Evolutionary conservation across 495 filamentous ascomycete species (phyloP).

Genomic region (Penicillium maclennaniae): DNA sequence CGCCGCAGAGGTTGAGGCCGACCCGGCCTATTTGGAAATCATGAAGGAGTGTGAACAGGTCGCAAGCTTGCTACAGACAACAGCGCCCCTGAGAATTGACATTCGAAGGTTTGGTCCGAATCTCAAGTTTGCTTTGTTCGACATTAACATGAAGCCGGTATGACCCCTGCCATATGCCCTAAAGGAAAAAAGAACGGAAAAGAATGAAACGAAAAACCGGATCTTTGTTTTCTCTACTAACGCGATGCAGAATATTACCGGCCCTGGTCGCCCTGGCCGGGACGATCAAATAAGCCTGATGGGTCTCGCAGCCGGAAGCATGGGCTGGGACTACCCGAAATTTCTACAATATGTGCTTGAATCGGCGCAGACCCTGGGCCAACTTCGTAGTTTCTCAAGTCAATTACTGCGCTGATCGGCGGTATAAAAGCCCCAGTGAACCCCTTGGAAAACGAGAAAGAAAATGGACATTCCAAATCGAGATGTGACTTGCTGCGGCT

Average conservation of each 20-base stretch:
- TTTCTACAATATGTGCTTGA: slow-evolving; percentile 16
- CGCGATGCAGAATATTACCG: slow-evolving; percentile 24
- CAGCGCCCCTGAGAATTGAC: slow-evolving; percentile 33
- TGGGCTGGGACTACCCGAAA: slow-evolving; percentile 18
- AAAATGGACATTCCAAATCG: background rate
- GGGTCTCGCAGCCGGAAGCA: slow-evolving; percentile 17
- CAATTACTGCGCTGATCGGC: background rate
- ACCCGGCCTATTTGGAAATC: slow-evolving; percentile 13
- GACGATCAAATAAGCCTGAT: slow-evolving; percentile 26
- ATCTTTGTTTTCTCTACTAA: background rate
- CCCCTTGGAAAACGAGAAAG: background rate
- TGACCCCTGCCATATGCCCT: slow-evolving; percentile 1
- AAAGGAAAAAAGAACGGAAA: no score
- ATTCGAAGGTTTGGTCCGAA: slow-evolving; percentile 26
- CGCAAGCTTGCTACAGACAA: slow-evolving; percentile 20
- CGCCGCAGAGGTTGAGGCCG: slow-evolving; percentile 8
- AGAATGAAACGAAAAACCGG: background rate
- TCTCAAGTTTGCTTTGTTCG: slow-evolving; percentile 30
- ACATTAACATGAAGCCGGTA: slow-evolving; percentile 42
- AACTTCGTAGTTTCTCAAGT: slow-evolving; percentile 10
- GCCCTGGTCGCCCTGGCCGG: slow-evolving; percentile 24
- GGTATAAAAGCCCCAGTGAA: background rate
- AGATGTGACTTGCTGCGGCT: background rate
- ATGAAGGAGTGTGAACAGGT: slow-evolving; percentile 30
- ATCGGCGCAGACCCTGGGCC: slow-evolving; percentile 5